phyloP scores from a whole-genome alignment of 371 early-diverging fungal species.

The Zychaea mexicana region DNA sequence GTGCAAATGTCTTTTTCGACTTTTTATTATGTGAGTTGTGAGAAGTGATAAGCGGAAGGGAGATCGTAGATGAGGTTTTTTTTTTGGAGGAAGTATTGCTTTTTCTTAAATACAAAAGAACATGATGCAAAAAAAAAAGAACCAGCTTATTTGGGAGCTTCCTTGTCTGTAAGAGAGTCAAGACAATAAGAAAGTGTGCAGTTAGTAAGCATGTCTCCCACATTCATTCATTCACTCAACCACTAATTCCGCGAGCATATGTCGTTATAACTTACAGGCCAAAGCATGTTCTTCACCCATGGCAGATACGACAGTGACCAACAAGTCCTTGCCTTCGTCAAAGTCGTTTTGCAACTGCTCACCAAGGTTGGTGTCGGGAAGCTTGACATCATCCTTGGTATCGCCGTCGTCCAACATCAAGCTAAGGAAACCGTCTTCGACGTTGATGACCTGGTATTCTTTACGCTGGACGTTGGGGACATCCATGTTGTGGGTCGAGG shows the following conservation, averaged over 20 bases:
- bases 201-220: background rate
- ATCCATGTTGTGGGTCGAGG: constrained; percentile 99
- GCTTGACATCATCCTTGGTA: constrained; percentile 96
- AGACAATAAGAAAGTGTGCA: background rate
- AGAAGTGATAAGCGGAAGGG: too few species aligned
- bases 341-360: constrained; percentile 75
- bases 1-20: too few species aligned
- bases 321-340: constrained; percentile 82
- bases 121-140: background rate
- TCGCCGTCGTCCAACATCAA: constrained; percentile 80
- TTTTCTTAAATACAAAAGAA: background rate
- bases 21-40: too few species aligned
- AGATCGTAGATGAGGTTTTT: too few species aligned
- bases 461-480: constrained; percentile 92
- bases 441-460: constrained; percentile 86
- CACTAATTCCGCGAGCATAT: too few species aligned
- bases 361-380: constrained; percentile 90
- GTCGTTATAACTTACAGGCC: constrained; percentile 60
- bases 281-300: constrained; percentile 95
- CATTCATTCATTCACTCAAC: background rate
- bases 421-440: constrained; percentile 92
- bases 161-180: constrained; percentile 31
- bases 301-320: constrained; percentile 85
- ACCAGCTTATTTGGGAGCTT: constrained; percentile 34
- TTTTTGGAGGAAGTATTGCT: background rate